Evolutionary conservation across 2,329 filamentous ascomycete genomes (phyloP), one percentile per base, ranked within the genome.

Genomic region (Nannizziopsis arthrosporioides): DNA sequence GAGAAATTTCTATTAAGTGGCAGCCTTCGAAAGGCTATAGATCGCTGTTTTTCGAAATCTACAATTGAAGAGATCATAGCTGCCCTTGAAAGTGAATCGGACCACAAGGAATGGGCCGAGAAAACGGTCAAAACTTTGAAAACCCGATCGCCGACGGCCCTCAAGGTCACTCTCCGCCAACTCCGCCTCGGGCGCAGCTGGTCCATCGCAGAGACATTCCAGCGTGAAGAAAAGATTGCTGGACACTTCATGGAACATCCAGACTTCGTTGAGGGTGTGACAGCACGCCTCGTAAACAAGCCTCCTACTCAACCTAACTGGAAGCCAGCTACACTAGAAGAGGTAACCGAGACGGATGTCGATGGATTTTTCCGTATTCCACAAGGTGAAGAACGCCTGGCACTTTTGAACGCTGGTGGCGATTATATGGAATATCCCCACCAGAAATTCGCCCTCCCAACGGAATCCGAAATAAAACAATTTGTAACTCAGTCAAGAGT

Each of bases 231-330:
- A 67, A 76, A 83, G 61, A 87, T 98, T 51, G 88, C 90, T 1
- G 72, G 76, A 50, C 78, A 80, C 54, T 96, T 98, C 72, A 96
- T 98, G 90, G 74, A 75, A 49, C 83, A 92, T 63, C 84, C 79
- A 3, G 92, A 98, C 67, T 98, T 98, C 61, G 81, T 81, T 38
- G 86, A 94, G 68, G 92, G 92, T 47, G 90, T 98, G n/a, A 79
- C 79, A 44, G 82, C 87, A 18, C 76, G 83, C 42, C 75, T 98
- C 36, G 76, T 92, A 57, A 75, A 79, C 60, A 87, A 87, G 68
- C 74, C 75, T 39, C 69, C 77, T 44, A 71, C 71, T 54, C 72
- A 73, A 17, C 85, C 89, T 1, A 70, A 74, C 52, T 98, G 92
- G 92, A 66, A 82, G 54, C 89, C 88, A 3, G 74, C 76, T 38